Evolutionary conservation across 116 monocot genomes (phyloP).

Genomic region (Iris pallida): DNA sequence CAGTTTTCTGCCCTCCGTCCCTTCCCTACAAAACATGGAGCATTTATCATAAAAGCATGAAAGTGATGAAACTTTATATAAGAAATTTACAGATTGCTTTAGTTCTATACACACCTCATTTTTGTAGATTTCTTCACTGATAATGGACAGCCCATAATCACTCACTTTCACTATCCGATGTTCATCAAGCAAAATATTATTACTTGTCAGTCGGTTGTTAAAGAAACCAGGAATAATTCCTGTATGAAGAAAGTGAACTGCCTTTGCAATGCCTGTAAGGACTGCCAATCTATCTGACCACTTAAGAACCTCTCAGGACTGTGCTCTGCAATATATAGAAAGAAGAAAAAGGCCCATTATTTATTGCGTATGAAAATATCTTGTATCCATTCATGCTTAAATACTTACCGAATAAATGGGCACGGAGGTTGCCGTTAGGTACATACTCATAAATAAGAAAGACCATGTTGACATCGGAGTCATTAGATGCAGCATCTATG

Average conservation of each 20-base stretch:
- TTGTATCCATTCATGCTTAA: not conserved
- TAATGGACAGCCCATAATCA: slow-evolving; percentile 88
- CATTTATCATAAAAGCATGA: not conserved
- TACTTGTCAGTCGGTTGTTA: slow-evolving; percentile 61
- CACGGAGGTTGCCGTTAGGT: slow-evolving; percentile 60
- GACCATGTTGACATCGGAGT: slow-evolving; percentile 53
- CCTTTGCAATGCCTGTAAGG: slow-evolving; percentile 71
- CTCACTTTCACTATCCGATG: slow-evolving; percentile 78
- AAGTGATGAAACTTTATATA: not conserved
- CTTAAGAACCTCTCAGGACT: slow-evolving; percentile 57
- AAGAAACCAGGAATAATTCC: slow-evolving; percentile 90
- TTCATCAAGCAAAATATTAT: slow-evolving; percentile 81
- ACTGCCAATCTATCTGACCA: slow-evolving; percentile 71
- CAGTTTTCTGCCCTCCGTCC: not conserved
- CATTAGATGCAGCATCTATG: slow-evolving; percentile 47
- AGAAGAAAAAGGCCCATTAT: not conserved
- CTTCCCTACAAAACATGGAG: not conserved
- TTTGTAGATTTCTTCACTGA: slow-evolving; percentile 82
- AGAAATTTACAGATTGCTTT: not conserved
- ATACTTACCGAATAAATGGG: slow-evolving; percentile 63
- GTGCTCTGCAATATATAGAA: slow-evolving; percentile 35
- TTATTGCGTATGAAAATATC: not conserved
- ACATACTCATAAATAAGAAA: slow-evolving; percentile 80
- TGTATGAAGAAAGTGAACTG: slow-evolving; percentile 81
- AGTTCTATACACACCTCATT: slow-evolving; percentile 33